Percentiles rank a stretch among this genome's conserved stretches.
Conservation (phyloP, 164 flowering plant genomes). For the Kalanchoe fedtschenkoi region DNA sequence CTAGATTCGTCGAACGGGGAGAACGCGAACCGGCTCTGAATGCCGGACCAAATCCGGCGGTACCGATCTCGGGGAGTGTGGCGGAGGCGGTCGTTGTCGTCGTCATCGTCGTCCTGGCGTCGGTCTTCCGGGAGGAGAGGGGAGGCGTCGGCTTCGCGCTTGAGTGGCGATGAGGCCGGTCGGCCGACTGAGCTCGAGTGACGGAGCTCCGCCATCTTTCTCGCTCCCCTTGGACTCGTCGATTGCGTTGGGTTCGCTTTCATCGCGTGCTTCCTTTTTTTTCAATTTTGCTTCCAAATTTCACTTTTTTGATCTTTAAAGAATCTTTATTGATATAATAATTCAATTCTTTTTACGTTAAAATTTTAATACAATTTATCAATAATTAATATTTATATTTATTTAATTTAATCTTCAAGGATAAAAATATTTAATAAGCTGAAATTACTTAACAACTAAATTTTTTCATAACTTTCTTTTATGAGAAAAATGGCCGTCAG, state of each 20-base stretch:
- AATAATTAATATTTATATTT: too few relatives aligned
- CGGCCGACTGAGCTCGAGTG: slow-evolving; percentile 76
- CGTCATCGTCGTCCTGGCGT: slow-evolving; percentile 31
- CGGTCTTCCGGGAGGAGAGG: slow-evolving; percentile 34
- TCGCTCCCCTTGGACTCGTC: slow-evolving; percentile 38
- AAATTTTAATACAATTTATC: too few relatives aligned
- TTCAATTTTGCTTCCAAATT: not conserved
- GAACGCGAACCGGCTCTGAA: slow-evolving; percentile 13
- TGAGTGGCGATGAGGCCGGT: slow-evolving; percentile 56
- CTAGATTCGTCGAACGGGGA: slow-evolving; percentile 43
- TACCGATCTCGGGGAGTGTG: slow-evolving; percentile 35
- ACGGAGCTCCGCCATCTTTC: slow-evolving; percentile 72
- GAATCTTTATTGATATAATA: too few relatives aligned
- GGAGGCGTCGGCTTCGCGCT: slow-evolving; percentile 49
- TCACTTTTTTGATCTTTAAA: not conserved
- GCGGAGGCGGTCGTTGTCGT: slow-evolving; percentile 29
- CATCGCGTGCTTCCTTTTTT: not conserved
- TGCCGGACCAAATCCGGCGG: slow-evolving; percentile 27
- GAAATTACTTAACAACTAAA: too few relatives aligned
- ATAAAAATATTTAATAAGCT: too few relatives aligned
- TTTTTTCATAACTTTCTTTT: too few relatives aligned
- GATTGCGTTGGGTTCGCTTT: not conserved
- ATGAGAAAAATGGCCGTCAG: too few relatives aligned
- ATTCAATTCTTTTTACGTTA: not conserved
- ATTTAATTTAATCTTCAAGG: too few relatives aligned